Conservation (phyloP, 768 basidiomycete species). For the Exsudoporus frostii region DNA sequence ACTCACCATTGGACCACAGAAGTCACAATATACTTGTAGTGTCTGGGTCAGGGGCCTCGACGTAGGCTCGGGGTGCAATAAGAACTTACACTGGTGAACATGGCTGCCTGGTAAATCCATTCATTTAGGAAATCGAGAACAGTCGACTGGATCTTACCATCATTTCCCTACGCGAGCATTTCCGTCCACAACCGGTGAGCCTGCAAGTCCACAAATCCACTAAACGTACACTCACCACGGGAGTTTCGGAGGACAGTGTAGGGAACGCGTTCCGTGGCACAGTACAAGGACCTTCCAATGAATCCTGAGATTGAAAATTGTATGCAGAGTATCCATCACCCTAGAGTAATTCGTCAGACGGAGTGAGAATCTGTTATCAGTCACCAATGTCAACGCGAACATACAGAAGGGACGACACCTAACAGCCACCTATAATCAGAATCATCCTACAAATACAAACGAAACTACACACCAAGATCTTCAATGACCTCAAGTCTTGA, state of each 20-base stretch:
- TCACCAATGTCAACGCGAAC: not conserved
- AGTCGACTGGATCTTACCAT: not conserved
- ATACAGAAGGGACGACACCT: constrained; percentile 2
- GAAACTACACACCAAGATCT: not conserved
- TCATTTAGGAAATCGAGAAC: not conserved
- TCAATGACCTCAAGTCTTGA: constrained; percentile 2
- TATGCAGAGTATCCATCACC: constrained; percentile 1
- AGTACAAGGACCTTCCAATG: not conserved
- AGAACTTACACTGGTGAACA: not conserved
- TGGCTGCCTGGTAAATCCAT: not conserved
- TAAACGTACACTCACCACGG: constrained; percentile 1
- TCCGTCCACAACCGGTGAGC: not conserved
- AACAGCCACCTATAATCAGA: not conserved
- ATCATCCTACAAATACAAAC: not conserved
- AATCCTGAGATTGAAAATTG: not conserved
- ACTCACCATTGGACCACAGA: constrained; percentile 12
- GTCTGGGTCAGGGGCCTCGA: not conserved
- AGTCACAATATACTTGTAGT: not conserved
- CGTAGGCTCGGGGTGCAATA: too few relatives aligned
- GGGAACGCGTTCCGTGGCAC: not conserved
- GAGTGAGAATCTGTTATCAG: not conserved
- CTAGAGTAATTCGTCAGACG: not conserved
- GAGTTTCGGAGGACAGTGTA: not conserved
- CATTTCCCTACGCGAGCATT: not conserved
- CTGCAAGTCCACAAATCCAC: not conserved